phyloP scores from a whole-genome alignment of 2,329 filamentous ascomycete species.

The Hymenoscyphus linearis region DNA sequence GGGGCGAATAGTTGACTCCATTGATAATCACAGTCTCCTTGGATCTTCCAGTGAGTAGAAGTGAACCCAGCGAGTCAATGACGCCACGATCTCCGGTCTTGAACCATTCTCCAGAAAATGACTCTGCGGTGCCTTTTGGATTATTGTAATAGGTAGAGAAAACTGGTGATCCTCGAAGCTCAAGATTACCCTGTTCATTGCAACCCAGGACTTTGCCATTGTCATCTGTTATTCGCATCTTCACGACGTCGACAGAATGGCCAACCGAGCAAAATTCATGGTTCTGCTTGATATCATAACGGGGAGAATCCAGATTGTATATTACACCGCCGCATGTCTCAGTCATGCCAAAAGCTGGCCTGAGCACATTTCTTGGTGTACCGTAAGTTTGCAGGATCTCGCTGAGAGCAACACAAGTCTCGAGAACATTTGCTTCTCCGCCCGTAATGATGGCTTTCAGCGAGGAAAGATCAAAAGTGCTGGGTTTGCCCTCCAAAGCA shows the following conservation, averaged over 20 bases:
- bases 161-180: conserved; percentile 46
- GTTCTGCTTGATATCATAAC: conserved; percentile 32
- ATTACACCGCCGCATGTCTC: conserved; percentile 48
- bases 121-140: conserved; percentile 46
- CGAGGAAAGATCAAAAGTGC: conserved; percentile 27
- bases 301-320: conserved; percentile 36
- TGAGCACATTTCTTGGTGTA: conserved; percentile 33
- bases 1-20: conserved; percentile 38
- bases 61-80: conserved; percentile 33
- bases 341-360: conserved; percentile 44
- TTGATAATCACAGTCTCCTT: conserved; percentile 45
- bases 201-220: neutral
- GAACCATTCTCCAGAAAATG: conserved; percentile 47
- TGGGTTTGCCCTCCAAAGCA: neutral
- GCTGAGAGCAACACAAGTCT: conserved; percentile 31
- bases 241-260: neutral
- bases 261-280: neutral
- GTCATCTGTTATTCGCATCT: neutral
- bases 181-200: neutral
- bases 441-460: conserved; percentile 37
- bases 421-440: conserved; percentile 41
- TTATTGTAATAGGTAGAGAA: conserved; percentile 44
- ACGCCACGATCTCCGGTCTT: conserved; percentile 36
- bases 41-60: conserved; percentile 34
- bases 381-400: conserved; percentile 31